A percentile compares a stretch with the other conserved stretches of the same genome.
phyloP scores from a whole-genome alignment of 108 stramenopile genomes.

The Epithemia pelagica region DNA sequence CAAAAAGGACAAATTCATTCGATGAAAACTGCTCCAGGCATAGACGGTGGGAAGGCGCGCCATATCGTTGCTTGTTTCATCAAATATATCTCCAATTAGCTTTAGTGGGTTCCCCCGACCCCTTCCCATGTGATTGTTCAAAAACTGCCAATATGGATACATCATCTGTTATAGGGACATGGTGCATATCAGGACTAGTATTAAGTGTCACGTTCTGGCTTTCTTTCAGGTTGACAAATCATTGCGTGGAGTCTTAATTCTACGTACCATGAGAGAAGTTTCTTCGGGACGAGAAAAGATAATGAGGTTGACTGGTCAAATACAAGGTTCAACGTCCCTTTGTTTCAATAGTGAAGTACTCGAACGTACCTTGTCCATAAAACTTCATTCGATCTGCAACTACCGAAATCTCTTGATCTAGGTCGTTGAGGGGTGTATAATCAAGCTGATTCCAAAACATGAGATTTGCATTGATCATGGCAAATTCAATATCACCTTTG shows the following conservation, averaged over 20 bases:
- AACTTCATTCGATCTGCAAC: background rate
- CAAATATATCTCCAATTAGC: background rate
- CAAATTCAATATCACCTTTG: slow-evolving; percentile 32
- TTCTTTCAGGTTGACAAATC: background rate
- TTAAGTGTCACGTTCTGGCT: background rate
- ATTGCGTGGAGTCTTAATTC: background rate
- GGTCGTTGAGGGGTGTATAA: background rate
- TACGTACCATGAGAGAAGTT: background rate
- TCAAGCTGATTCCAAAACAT: background rate
- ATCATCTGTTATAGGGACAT: background rate
- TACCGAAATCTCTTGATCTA: background rate
- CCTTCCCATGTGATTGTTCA: background rate
- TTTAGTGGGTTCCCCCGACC: background rate
- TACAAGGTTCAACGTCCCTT: no score
- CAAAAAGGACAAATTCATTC: background rate
- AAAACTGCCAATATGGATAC: background rate
- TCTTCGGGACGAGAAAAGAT: background rate
- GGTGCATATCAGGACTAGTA: background rate
- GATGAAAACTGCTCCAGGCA: background rate
- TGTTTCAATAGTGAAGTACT: background rate
- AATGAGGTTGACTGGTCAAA: background rate
- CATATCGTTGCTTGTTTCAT: background rate
- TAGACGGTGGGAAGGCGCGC: background rate
- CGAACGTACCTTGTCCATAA: background rate
- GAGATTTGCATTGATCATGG: slow-evolving; percentile 6